These are phyloP conservation scores for Truncatella angustata DNA, from an alignment of 2,329 filamentous ascomycete genomes.

Conservation along the genomic window DNA sequence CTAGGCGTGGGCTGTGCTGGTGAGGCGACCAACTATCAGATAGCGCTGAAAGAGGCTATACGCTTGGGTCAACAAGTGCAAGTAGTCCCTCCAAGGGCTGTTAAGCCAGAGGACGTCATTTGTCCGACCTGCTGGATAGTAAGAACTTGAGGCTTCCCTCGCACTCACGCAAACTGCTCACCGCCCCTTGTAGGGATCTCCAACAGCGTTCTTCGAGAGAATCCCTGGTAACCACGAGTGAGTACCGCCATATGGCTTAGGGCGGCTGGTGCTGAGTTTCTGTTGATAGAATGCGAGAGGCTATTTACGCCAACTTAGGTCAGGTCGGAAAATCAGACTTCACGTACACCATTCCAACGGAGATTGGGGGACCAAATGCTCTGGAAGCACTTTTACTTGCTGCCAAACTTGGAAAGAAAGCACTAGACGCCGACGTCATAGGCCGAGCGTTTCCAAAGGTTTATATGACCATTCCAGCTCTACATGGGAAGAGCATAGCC, in stretches of 20 bases:
- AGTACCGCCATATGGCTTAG: too few species aligned
- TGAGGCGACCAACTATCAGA: neutral
- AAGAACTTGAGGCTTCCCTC: neutral
- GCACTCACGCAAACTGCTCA: neutral
- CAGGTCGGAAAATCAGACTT: neutral
- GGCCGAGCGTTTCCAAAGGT: neutral
- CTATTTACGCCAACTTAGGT: neutral
- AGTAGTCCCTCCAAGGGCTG: neutral
- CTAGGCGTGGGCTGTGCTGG: neutral
- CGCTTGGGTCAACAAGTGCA: neutral
- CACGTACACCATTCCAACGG: neutral
- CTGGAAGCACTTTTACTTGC: neutral
- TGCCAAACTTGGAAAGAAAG: neutral
- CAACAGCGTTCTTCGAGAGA: neutral
- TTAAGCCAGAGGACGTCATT: neutral
- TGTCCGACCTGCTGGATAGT: constrained; percentile 1
- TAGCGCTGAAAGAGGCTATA: neutral
- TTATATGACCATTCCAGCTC: neutral
- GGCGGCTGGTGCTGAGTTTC: too few species aligned
- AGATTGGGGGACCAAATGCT: constrained; percentile 2
- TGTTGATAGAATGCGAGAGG: neutral
- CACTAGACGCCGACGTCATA: neutral
- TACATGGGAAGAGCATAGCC: neutral
- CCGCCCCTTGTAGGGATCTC: neutral
- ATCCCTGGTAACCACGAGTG: neutral